Base-by-base conservation (phyloP, 192 early-diverging fungal species). In the Rhizophagus clarus region DNA sequence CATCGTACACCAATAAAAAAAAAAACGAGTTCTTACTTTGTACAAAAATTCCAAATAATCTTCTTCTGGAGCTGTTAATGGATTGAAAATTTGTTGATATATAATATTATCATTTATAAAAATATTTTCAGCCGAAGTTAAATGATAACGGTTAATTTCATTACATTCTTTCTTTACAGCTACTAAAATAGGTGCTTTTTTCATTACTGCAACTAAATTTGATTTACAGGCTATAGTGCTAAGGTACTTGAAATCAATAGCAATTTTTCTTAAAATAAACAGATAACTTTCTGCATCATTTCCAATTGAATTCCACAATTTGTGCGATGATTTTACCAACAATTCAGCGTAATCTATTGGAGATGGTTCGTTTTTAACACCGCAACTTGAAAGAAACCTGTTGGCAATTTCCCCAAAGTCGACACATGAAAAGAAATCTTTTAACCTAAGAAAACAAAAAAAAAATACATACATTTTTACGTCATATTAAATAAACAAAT, bases 311-410 rank as follows among this genome's bases (percentile, higher is more conserved):
- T 88, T 86, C 79, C 92, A 85, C 82, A 94, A 92, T 32, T 85
- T 42, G 1, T 82, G 67, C 9, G 93, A 91, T 1, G 87, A 82
- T 4, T 87, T 86, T 0, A 94, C 87, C 11, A 97, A 81, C 62
- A 89, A 84, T 12, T 86, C 80, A 0, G 93, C 88, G n/a, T 96
- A 75, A 63, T 97, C 95, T 17, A 88, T 60, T 1, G 92, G 89
- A 0, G 92, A 89, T 0, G 96, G 96, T 67, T 94, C 92, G 42
- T 92, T 90, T 75, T 91, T 92, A 15, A 96, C 94, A 69, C 96
- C 96, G 79, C 96, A 97, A 2, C 88, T 87, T 45, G 90, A 87
- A 63, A 97, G 82, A 76, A 97, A 97, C 2, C 85, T 80, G 79
- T 96, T 93, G 10, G 93, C 95, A 0, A 82, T 40, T 0, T 83